Base-by-base conservation (phyloP, 192 early-diverging fungal genomes). In the Entophlyctis luteolus region DNA sequence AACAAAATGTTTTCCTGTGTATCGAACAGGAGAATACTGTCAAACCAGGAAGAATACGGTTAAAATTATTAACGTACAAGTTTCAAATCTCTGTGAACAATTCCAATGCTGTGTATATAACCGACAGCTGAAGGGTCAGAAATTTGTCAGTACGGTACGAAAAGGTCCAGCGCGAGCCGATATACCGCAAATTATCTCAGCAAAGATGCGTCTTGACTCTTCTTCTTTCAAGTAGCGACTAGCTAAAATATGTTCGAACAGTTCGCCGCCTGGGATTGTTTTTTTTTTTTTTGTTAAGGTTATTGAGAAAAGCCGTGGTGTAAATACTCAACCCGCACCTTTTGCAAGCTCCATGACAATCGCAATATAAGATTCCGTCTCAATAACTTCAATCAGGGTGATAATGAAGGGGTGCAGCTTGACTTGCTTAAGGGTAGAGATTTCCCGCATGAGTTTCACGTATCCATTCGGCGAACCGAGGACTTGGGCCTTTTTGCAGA, bases 21-120 rank as follows among this genome's bases (percentile, higher is more conserved):
- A 55, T 34, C 32, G 46, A 62, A 25, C 45, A n/a, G 25, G n/a
- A 1, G 48, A 31, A n/a, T 36, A 53, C 42, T 10, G 20, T n/a
- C 39, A 42, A 6, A 29, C 22, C 6, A 29, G 31, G 14, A 42
- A 42, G n/a, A 42, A 42, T 12, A 42, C 8, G n/a, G 8, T 42
- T 42, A 42, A 42, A n/a, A 42, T 35, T 18, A 25, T 16, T n/a
- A n/a, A 34, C 82, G 62, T 88, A 91, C 90, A 67, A 98, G 82
- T 75, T 96, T 99, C 39, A 99, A 79, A 72, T 99, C 96, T 39
- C 96, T 87, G 74, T 99, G 96, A 4, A 99, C 93, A 75, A 98
- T 93, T 75, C 91, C 84, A 58, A 90, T 90, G 59, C 86, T 77
- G 80, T 99, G 97, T 70, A 98, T 80, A 73, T 96, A 98, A 73